Conservation (phyloP, 2,329 filamentous ascomycete species). For the Claviceps lovelessii region DNA sequence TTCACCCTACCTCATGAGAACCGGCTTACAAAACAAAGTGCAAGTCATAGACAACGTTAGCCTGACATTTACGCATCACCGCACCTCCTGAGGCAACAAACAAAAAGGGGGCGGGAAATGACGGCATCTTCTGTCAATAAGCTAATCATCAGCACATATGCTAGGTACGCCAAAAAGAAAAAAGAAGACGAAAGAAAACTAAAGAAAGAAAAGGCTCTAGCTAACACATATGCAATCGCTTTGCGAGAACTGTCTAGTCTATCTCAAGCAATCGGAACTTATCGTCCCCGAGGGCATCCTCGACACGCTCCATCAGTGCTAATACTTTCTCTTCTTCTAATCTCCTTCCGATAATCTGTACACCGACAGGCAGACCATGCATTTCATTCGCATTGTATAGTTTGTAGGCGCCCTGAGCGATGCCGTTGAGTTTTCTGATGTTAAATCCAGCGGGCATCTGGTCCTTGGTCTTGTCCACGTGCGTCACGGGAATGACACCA, state of each 20-base stretch:
- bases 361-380: slow-evolving; percentile 74
- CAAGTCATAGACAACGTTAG: no score
- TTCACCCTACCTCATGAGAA: no score
- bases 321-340: slow-evolving; percentile 82
- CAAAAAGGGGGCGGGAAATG: no score
- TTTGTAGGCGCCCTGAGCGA: slow-evolving; percentile 72
- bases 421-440: slow-evolving; percentile 54
- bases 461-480: slow-evolving; percentile 59
- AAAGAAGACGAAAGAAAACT: not conserved
- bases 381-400: slow-evolving; percentile 71
- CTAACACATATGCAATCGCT: slow-evolving; percentile 2
- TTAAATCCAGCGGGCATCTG: slow-evolving; percentile 48
- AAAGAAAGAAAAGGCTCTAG: not conserved
- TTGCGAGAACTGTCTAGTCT: slow-evolving; percentile 18
- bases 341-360: slow-evolving; percentile 68
- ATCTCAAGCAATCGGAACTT: slow-evolving; percentile 38
- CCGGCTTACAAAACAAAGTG: no score
- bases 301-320: slow-evolving; percentile 63
- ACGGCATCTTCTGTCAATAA: no score
- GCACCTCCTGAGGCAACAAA: no score
- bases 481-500: slow-evolving; percentile 72
- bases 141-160: no score
- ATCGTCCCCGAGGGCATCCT: slow-evolving; percentile 52
- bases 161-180: not conserved
- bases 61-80: no score